These are phyloP conservation scores for Jacaranda copaia DNA, from an alignment of 257 asterid species.

Conservation along the genomic window DNA sequence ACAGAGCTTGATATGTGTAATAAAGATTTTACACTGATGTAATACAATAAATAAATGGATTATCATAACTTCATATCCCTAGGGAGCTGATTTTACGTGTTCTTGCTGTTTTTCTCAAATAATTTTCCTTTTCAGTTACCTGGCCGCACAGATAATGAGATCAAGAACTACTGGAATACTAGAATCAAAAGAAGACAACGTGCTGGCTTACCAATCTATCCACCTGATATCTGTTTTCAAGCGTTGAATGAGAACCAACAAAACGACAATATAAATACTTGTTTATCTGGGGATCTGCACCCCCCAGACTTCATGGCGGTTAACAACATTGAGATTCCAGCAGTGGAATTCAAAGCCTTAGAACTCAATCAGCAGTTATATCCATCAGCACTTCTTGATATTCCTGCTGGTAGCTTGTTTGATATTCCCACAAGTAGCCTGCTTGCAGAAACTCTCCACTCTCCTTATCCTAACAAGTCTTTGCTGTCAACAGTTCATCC, in stretches of 20 bases:
- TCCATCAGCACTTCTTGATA: conserved; percentile 37
- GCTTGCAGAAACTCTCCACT: conserved; percentile 36
- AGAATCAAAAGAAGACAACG: conserved; percentile 65
- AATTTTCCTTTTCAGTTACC: conserved; percentile 47
- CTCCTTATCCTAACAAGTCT: conserved; percentile 35
- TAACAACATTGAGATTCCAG: conserved; percentile 47
- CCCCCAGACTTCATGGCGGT: conserved; percentile 38
- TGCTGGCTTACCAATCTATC: conserved; percentile 66
- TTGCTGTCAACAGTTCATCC: conserved; percentile 44
- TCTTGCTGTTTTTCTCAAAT: background rate
- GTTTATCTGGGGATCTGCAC: conserved; percentile 38
- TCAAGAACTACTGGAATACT: conserved; percentile 73
- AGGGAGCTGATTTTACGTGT: background rate
- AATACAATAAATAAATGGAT: background rate
- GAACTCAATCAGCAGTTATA: conserved; percentile 41
- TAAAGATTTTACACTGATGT: conserved; percentile 4
- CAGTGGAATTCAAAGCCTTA: conserved; percentile 48
- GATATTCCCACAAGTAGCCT: conserved; percentile 48
- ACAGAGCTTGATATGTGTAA: background rate
- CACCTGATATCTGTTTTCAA: conserved; percentile 49
- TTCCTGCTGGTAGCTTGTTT: conserved; percentile 39
- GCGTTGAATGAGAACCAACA: conserved; percentile 42
- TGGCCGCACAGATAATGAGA: conserved; percentile 73
- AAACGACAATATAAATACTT: conserved; percentile 34
- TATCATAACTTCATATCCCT: conserved; percentile 2